A percentile compares a stretch with the other conserved stretches of the same genome.
These are phyloP conservation scores for Penicillium sclerotigenum DNA, from an alignment of 2,329 filamentous ascomycete species.

Conservation along the genomic window DNA sequence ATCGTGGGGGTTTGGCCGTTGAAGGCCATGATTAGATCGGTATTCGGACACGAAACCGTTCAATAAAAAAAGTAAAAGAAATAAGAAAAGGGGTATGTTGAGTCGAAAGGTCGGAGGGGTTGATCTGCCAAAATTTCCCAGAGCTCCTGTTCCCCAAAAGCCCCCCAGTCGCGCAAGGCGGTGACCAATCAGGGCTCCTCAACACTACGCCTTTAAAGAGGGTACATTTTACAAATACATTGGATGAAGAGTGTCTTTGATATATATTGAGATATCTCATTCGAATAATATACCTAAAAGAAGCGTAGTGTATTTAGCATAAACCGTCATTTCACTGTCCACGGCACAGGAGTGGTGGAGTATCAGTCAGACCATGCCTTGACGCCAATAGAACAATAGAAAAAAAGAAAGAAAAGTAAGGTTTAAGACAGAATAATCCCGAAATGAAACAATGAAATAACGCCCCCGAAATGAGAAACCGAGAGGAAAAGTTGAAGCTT, in stretches of 20 bases:
- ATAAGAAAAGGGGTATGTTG: slow-evolving; percentile 27
- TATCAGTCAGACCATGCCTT: not conserved
- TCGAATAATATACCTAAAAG: not conserved
- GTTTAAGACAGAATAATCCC: slow-evolving; percentile 4
- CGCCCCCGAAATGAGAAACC: not conserved
- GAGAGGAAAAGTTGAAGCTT: slow-evolving; percentile 21
- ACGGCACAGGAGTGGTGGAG: slow-evolving; percentile 1
- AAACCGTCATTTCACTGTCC: not conserved
- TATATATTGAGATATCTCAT: not conserved
- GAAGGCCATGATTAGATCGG: slow-evolving; percentile 72
- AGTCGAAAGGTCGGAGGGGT: slow-evolving; percentile 30
- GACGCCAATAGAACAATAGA: slow-evolving; percentile 3
- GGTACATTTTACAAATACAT: not conserved
- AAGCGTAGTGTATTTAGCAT: not conserved
- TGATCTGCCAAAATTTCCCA: slow-evolving; percentile 45
- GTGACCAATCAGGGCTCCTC: slow-evolving; percentile 33
- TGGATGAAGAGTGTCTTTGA: not conserved
- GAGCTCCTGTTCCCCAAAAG: slow-evolving; percentile 35
- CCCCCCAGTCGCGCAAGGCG: slow-evolving; percentile 32
- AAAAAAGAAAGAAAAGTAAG: slow-evolving; percentile 1
- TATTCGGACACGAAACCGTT: slow-evolving; percentile 19
- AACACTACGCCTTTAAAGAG: slow-evolving; percentile 2
- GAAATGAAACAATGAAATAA: slow-evolving; percentile 4
- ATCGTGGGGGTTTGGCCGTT: slow-evolving; percentile 96
- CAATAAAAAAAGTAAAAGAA: slow-evolving; percentile 17